These are phyloP conservation scores for Lecanicillium sp. DNA, from an alignment of 2,329 filamentous ascomycete species.

Conservation along the genomic window DNA sequence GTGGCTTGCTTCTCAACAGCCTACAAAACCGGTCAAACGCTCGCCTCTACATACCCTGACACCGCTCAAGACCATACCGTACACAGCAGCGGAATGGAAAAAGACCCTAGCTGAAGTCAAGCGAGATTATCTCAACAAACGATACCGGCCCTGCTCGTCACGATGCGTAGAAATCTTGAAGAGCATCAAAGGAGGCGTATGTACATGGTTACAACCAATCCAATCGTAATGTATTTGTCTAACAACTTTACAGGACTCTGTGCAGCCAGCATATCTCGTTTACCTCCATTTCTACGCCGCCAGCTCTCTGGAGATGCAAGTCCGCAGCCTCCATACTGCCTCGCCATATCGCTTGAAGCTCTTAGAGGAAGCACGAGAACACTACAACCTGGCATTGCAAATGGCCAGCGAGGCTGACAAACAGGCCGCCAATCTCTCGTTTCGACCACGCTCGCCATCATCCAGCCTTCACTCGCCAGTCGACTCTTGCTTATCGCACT, in stretches of 20 bases:
- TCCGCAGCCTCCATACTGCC: slow-evolving; percentile 36
- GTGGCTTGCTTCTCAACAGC: slow-evolving; percentile 7
- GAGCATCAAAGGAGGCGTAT: slow-evolving; percentile 36
- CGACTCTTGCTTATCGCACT: slow-evolving; percentile 37
- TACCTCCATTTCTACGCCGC: slow-evolving; percentile 57
- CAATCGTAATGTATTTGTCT: neutral
- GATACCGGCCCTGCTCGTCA: slow-evolving; percentile 45
- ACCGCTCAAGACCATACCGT: slow-evolving; percentile 27
- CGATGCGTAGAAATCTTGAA: slow-evolving; percentile 46
- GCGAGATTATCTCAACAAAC: slow-evolving; percentile 40
- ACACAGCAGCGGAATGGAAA: slow-evolving; percentile 43
- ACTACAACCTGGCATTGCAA: slow-evolving; percentile 41
- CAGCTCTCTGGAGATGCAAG: slow-evolving; percentile 50
- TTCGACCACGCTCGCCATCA: slow-evolving; percentile 28
- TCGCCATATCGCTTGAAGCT: slow-evolving; percentile 39
- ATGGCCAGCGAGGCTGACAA: slow-evolving; percentile 35
- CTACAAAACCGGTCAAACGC: slow-evolving; percentile 5
- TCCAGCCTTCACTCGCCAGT: slow-evolving; percentile 39
- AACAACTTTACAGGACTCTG: slow-evolving; percentile 19
- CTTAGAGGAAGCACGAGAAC: slow-evolving; percentile 41
- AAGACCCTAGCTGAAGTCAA: slow-evolving; percentile 45
- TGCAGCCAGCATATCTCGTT: slow-evolving; percentile 48
- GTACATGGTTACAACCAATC: slow-evolving; percentile 12
- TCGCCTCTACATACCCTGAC: slow-evolving; percentile 11
- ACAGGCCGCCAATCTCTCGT: slow-evolving; percentile 33